These are phyloP conservation scores for Penicillium coprophilum DNA, from an alignment of 495 filamentous ascomycete genomes.

Conservation along the genomic window DNA sequence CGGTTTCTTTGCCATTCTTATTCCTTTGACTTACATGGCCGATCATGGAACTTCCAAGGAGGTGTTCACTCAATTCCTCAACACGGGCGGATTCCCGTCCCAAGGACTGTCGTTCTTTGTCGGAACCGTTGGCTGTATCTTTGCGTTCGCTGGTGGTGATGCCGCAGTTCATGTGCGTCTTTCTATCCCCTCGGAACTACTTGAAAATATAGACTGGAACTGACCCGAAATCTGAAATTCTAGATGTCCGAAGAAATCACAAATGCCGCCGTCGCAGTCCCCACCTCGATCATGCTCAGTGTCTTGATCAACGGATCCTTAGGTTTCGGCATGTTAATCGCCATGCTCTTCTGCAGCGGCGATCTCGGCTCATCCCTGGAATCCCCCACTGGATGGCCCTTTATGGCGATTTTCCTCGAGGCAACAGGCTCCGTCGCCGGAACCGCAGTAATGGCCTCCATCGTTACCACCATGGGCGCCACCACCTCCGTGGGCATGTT, in stretches of 20 bases:
- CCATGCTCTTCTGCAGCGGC: constrained; percentile 48
- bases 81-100: constrained; percentile 45
- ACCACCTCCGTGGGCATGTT: constrained; percentile 45
- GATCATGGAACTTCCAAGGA: constrained; percentile 39
- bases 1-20: constrained; percentile 53
- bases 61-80: constrained; percentile 50
- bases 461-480: constrained; percentile 44
- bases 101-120: constrained; percentile 48
- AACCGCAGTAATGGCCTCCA: constrained; percentile 44
- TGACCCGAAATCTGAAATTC: background rate
- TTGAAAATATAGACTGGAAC: background rate
- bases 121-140: constrained; percentile 42
- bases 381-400: constrained; percentile 44
- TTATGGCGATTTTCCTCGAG: constrained; percentile 52
- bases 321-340: constrained; percentile 51
- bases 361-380: constrained; percentile 40
- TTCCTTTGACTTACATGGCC: constrained; percentile 48
- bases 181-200: background rate
- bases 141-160: constrained; percentile 43
- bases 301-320: constrained; percentile 49
- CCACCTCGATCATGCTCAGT: constrained; percentile 46
- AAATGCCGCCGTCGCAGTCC: constrained; percentile 46
- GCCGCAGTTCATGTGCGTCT: constrained; percentile 42
- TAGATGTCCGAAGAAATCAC: constrained; percentile 57
- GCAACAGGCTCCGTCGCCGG: constrained; percentile 42